phyloP scores from a whole-genome alignment of 2,329 filamentous ascomycete genomes.

The Penicillium brasilianum region DNA sequence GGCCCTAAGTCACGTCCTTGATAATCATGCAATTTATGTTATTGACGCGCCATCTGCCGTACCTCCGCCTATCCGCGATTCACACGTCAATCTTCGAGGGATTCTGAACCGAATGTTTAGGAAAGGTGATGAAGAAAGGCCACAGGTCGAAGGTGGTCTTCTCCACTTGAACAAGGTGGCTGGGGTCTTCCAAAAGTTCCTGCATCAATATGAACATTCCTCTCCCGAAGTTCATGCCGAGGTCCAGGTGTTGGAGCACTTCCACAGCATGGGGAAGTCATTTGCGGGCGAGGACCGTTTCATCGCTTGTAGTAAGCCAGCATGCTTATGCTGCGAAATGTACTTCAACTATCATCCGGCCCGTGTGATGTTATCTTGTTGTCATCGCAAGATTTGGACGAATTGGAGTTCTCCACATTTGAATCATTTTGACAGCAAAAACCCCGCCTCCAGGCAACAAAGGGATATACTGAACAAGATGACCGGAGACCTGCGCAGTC shows the following conservation, averaged over 20 bases:
- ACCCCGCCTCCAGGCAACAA: conserved; percentile 21
- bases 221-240: conserved; percentile 50
- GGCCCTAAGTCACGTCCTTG: conserved; percentile 41
- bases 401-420: conserved; percentile 35
- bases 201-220: conserved; percentile 16
- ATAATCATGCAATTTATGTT: conserved; percentile 27
- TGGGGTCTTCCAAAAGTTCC: conserved; percentile 33
- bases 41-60: conserved; percentile 28
- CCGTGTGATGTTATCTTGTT: conserved; percentile 31
- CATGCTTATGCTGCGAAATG: conserved; percentile 56
- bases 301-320: conserved; percentile 59
- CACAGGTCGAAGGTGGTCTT: conserved; percentile 24
- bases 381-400: conserved; percentile 36
- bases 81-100: conserved; percentile 28
- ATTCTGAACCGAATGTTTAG: conserved; percentile 37
- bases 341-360: conserved; percentile 39
- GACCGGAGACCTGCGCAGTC: conserved; percentile 29
- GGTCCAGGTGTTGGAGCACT: conserved; percentile 55
- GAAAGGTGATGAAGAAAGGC: conserved; percentile 15
- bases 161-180: conserved; percentile 38
- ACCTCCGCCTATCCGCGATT: conserved; percentile 24
- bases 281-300: conserved; percentile 52
- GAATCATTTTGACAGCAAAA: conserved; percentile 11
- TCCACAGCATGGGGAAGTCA: conserved; percentile 35
- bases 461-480: conserved; percentile 35